Conservation (phyloP, 179 eudicot genomes). For the Beta corolliflora region DNA sequence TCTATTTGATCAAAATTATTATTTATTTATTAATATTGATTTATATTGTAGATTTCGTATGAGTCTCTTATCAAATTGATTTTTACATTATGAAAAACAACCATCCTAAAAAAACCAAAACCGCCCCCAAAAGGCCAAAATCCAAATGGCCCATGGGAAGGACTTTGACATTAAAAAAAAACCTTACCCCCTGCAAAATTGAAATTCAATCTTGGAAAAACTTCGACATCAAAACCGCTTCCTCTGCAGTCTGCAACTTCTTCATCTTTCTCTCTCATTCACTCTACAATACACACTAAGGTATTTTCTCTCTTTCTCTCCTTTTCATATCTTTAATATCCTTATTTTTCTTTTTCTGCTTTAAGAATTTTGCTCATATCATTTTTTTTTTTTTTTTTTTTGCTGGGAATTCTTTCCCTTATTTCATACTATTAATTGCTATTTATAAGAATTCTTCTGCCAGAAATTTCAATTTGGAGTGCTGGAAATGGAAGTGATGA, state of each 20-base stretch:
- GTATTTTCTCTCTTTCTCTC: neutral
- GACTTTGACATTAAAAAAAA: neutral
- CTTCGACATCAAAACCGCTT: slow-evolving; percentile 3
- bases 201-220: neutral
- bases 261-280: neutral
- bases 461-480: neutral
- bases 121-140: no score
- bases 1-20: no score
- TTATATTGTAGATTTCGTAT: no score
- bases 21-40: no score
- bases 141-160: no score
- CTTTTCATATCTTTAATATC: no score
- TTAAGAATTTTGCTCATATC: neutral
- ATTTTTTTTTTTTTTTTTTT: neutral
- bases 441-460: neutral
- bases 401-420: neutral
- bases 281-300: neutral
- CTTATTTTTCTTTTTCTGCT: neutral
- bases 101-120: no score
- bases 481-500: neutral
- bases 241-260: neutral
- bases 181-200: neutral
- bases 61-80: no score
- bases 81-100: no score
- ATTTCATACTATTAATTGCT: neutral